Evolutionary conservation across 2,329 filamentous ascomycete genomes (phyloP).

Genomic region (Ceratocystis smalleyi): DNA sequence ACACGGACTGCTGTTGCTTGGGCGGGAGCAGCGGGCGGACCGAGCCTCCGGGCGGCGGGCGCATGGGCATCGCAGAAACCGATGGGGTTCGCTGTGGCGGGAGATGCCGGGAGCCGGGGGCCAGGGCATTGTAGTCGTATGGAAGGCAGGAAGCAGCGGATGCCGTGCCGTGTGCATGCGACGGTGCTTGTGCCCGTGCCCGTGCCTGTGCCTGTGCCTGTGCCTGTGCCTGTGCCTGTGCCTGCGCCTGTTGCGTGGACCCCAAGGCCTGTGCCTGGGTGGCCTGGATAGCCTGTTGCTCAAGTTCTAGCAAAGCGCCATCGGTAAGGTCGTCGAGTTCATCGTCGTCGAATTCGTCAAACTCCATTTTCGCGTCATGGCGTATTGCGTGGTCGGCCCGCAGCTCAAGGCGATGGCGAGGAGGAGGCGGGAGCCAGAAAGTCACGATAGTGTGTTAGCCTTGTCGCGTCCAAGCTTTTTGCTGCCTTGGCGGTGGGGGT

Average conservation of each 20-base stretch:
- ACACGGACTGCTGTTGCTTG: conserved; percentile 16
- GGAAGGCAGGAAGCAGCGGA: background rate
- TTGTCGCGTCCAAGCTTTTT: background rate
- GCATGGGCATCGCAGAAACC: background rate
- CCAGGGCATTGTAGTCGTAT: conserved; percentile 2
- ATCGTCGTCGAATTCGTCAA: conserved; percentile 31
- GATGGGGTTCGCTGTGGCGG: background rate
- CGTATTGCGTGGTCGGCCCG: background rate
- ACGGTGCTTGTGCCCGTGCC: background rate
- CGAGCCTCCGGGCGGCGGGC: background rate
- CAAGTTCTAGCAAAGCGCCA: conserved; percentile 44
- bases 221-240: background rate
- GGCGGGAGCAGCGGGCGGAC: conserved; percentile 12
- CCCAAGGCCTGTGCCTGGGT: conserved; percentile 31
- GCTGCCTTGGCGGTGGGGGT: background rate
- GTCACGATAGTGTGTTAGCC: background rate
- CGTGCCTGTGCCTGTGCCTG: background rate
- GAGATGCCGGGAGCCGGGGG: conserved; percentile 1
- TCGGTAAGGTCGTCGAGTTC: conserved; percentile 46
- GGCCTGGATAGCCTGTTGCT: conserved; percentile 46
- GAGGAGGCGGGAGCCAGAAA: background rate
- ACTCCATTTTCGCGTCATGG: conserved; percentile 10
- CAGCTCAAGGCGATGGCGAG: background rate
- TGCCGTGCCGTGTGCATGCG: no score
- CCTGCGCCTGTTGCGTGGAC: background rate